These are phyloP conservation scores for Filosporella fistucella DNA, from an alignment of 495 filamentous ascomycete genomes.

Conservation along the genomic window DNA sequence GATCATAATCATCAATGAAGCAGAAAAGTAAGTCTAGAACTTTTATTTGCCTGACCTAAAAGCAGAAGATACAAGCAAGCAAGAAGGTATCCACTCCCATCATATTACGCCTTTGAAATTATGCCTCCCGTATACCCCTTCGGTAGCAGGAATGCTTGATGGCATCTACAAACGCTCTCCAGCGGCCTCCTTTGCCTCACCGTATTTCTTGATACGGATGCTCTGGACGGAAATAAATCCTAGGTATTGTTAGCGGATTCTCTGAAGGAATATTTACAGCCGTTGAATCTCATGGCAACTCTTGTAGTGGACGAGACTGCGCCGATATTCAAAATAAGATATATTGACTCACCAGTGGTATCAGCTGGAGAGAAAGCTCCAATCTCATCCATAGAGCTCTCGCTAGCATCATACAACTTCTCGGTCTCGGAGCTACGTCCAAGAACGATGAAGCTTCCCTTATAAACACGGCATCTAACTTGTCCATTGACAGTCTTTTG, in stretches of 20 bases:
- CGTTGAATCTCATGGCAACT: no score
- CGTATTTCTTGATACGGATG: slow-evolving; percentile 90
- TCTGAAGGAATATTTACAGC: no score
- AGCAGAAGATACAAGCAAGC: no score
- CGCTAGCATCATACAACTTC: slow-evolving; percentile 80
- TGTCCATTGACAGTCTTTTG: slow-evolving; percentile 68
- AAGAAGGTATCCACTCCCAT: no score
- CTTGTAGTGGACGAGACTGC: no score
- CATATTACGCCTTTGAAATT: not conserved
- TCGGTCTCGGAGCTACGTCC: slow-evolving; percentile 71
- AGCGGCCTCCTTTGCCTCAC: slow-evolving; percentile 59
- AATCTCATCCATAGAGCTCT: slow-evolving; percentile 85
- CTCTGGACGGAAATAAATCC: slow-evolving; percentile 81
- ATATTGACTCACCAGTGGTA: slow-evolving; percentile 30
- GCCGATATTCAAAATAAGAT: no score
- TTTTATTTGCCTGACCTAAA: no score
- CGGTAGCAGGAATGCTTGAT: not conserved
- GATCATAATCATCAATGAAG: no score
- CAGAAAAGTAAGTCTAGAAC: no score
- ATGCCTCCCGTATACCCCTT: no score
- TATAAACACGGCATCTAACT: slow-evolving; percentile 70
- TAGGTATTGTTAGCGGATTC: not conserved
- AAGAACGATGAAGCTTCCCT: slow-evolving; percentile 70
- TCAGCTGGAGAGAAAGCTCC: slow-evolving; percentile 72
- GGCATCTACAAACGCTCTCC: slow-evolving; percentile 35